phyloP scores from a whole-genome alignment of 169 alveolate genomes.

The Sarcocystis neurona region DNA sequence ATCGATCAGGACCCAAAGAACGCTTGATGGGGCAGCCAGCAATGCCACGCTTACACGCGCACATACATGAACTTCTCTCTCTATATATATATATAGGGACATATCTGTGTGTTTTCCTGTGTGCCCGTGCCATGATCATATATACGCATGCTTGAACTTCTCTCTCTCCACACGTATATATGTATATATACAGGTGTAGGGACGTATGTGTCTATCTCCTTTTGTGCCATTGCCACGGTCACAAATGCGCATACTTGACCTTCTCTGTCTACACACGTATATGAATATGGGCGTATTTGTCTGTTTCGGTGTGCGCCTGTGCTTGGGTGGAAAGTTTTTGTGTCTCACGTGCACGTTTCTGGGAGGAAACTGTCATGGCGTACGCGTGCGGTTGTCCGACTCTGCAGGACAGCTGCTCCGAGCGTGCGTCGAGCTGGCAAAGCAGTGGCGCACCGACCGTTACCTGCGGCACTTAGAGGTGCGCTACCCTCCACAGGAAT shows the following conservation, averaged over 20 bases:
- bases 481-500: not conserved
- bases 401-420: constrained; percentile 78
- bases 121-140: not conserved
- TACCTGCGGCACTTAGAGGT: constrained; percentile 76
- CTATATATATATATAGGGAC: too few relatives aligned
- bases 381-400: not conserved
- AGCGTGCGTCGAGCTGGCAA: constrained; percentile 83
- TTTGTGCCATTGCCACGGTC: not conserved
- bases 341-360: too few relatives aligned
- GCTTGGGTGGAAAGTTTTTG: too few relatives aligned
- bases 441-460: constrained; percentile 82
- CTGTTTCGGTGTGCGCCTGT: not conserved
- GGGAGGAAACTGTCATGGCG: too few relatives aligned
- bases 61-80: too few relatives aligned
- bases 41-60: too few relatives aligned
- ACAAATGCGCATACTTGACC: not conserved
- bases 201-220: not conserved
- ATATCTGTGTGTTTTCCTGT: not conserved
- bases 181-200: not conserved
- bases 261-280: not conserved
- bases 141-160: too few relatives aligned
- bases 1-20: too few relatives aligned
- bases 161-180: not conserved
- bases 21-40: too few relatives aligned
- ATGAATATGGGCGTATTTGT: not conserved